Conservation (phyloP, 164 flowering plant species). For the Protea cynaroides region DNA sequence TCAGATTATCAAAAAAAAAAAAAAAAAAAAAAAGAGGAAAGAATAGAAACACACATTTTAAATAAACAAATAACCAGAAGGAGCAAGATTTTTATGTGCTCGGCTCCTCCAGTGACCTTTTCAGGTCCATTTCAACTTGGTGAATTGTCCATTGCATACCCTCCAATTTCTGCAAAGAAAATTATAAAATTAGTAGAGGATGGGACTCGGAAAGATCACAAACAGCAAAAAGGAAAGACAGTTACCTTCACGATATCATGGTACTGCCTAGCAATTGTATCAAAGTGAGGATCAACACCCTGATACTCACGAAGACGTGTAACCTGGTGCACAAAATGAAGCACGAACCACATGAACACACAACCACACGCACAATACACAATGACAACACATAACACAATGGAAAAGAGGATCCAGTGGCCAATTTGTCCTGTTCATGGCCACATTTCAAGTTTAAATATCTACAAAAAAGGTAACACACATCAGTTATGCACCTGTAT, state of each 20-base stretch:
- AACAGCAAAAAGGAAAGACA: not conserved
- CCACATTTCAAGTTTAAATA: too few species aligned
- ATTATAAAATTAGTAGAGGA: not conserved
- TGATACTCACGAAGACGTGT: conserved; percentile 94
- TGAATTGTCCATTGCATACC: conserved; percentile 94
- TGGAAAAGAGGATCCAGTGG: too few species aligned
- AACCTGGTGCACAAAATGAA: conserved; percentile 36
- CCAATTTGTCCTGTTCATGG: too few species aligned
- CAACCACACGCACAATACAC: not conserved
- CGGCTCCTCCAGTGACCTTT: conserved; percentile 29
- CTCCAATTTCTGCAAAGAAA: conserved; percentile 62
- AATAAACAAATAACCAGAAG: not conserved
- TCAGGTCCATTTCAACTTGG: conserved; percentile 94
- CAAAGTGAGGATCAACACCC: conserved; percentile 97
- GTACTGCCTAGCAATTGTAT: conserved; percentile 85
- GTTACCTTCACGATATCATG: conserved; percentile 86
- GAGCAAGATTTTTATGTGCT: not conserved
- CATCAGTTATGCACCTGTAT: too few species aligned
- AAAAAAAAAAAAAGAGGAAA: too few species aligned
- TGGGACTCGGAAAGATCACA: not conserved
- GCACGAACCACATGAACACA: conserved; percentile 2
- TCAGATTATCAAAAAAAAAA: too few species aligned
- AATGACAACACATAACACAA: too few species aligned
- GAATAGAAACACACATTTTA: too few species aligned
- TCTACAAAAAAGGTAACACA: too few species aligned